phyloP scores from a whole-genome alignment of 495 filamentous ascomycete species.

The Talaromyces proteolyticus region DNA sequence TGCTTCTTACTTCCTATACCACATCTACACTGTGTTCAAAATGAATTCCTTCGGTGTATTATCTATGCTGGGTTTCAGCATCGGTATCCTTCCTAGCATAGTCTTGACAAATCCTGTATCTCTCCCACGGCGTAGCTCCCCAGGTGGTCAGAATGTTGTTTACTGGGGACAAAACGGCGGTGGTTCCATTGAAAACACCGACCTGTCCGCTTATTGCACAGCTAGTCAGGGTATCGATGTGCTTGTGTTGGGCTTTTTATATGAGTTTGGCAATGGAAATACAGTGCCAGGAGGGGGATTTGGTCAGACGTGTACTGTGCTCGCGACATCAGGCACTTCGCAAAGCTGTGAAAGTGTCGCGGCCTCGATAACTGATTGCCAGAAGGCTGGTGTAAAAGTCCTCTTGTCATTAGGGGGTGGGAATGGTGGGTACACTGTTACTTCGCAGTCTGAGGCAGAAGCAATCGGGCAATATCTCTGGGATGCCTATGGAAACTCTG shows the following conservation, averaged over 20 bases:
- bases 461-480: slow-evolving; percentile 45
- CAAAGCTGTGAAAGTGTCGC: slow-evolving; percentile 33
- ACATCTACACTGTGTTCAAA: not conserved
- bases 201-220: slow-evolving; percentile 27
- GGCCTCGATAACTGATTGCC: slow-evolving; percentile 42
- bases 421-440: slow-evolving; percentile 28
- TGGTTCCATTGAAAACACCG: slow-evolving; percentile 31
- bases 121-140: slow-evolving; percentile 12
- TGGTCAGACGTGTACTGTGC: slow-evolving; percentile 13
- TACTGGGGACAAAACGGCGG: slow-evolving; percentile 43
- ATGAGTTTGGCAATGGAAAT: slow-evolving; percentile 24
- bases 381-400: slow-evolving; percentile 40
- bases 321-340: slow-evolving; percentile 6
- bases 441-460: slow-evolving; percentile 32
- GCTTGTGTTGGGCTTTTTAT: slow-evolving; percentile 51
- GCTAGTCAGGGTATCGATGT: slow-evolving; percentile 35
- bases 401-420: slow-evolving; percentile 46
- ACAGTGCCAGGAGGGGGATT: slow-evolving; percentile 20
- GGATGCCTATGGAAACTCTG: slow-evolving; percentile 36
- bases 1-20: not conserved
- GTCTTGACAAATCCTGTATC: slow-evolving; percentile 20
- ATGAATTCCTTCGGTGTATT: slow-evolving; percentile 25
- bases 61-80: slow-evolving; percentile 9
- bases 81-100: slow-evolving; percentile 21
- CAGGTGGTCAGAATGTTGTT: slow-evolving; percentile 26